Evolutionary conservation across 768 basidiomycete species (phyloP).

Genomic region (Leucogyrophana mollusca): DNA sequence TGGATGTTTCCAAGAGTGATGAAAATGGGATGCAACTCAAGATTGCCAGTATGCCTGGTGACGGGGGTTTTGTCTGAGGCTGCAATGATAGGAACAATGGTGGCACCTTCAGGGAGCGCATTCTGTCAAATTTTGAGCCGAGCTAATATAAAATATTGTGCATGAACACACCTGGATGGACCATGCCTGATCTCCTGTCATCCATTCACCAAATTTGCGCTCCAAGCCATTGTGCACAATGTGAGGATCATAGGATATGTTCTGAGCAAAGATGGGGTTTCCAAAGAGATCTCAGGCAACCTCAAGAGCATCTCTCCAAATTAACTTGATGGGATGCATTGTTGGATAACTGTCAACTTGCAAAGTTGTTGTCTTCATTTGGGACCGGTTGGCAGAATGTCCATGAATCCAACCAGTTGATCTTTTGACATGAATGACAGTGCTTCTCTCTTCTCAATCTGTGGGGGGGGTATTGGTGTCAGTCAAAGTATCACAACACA

Average conservation of each 20-base stretch:
- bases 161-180: not conserved
- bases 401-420: constrained; percentile 14
- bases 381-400: constrained; percentile 19
- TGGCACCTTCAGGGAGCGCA: constrained; percentile 9
- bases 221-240: too few relatives aligned
- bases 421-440: constrained; percentile 18
- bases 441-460: too few relatives aligned
- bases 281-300: constrained; percentile 22
- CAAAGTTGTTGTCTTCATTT: constrained; percentile 15
- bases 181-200: not conserved
- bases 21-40: constrained; percentile 26
- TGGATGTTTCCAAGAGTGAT: constrained; percentile 12
- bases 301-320: constrained; percentile 25
- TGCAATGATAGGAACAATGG: constrained; percentile 14
- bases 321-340: constrained; percentile 15
- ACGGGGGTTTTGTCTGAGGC: constrained; percentile 26
- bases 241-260: constrained; percentile 14
- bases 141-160: not conserved
- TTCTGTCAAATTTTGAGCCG: not conserved
- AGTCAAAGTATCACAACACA: too few relatives aligned
- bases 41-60: constrained; percentile 25
- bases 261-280: constrained; percentile 18
- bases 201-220: not conserved
- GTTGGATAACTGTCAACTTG: constrained; percentile 9
- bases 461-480: too few relatives aligned